Percentiles rank a stretch among this genome's conserved stretches.
phyloP scores from a whole-genome alignment of 768 basidiomycete genomes.

The Boletus tylopilopsis region DNA sequence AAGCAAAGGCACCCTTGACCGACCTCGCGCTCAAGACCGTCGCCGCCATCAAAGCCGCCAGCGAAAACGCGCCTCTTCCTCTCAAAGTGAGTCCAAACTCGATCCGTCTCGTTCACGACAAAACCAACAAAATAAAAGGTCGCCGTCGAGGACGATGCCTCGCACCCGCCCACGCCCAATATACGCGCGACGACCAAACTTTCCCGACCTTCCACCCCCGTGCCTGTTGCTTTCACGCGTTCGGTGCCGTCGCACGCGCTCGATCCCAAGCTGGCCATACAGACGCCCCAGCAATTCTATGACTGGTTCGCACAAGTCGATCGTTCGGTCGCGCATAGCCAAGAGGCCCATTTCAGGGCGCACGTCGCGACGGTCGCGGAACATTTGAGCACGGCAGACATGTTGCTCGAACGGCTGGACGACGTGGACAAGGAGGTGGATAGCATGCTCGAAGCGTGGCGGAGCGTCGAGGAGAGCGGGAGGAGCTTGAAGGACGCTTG shows the following conservation, averaged over 20 bases:
- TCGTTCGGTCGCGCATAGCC: slow-evolving; percentile 85
- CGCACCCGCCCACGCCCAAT: slow-evolving; percentile 32
- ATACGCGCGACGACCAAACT: slow-evolving; percentile 39
- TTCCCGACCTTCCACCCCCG: slow-evolving; percentile 47
- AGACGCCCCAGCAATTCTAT: slow-evolving; percentile 93
- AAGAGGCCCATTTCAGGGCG: slow-evolving; percentile 88
- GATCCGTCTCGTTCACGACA: too few relatives aligned
- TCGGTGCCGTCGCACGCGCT: slow-evolving; percentile 45
- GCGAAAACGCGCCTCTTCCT: slow-evolving; percentile 61
- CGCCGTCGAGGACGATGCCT: slow-evolving; percentile 35
- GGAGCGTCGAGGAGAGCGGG: slow-evolving; percentile 89
- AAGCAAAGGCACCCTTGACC: slow-evolving; percentile 70
- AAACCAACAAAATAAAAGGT: too few relatives aligned
- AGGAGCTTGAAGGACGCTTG: slow-evolving; percentile 88
- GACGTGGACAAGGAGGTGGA: slow-evolving; percentile 71
- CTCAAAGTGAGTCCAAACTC: slow-evolving; percentile 54
- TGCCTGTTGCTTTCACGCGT: slow-evolving; percentile 16
- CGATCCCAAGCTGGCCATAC: slow-evolving; percentile 73
- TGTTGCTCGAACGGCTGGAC: slow-evolving; percentile 65
- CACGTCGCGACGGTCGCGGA: slow-evolving; percentile 75
- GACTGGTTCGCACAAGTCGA: slow-evolving; percentile 95
- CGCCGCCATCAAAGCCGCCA: slow-evolving; percentile 54
- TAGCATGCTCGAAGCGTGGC: slow-evolving; percentile 81
- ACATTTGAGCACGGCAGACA: slow-evolving; percentile 76
- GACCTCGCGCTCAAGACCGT: slow-evolving; percentile 70